Evolutionary conservation across 257 asterid genomes (phyloP).

Genomic region (Nyctanthes arbortristis): DNA sequence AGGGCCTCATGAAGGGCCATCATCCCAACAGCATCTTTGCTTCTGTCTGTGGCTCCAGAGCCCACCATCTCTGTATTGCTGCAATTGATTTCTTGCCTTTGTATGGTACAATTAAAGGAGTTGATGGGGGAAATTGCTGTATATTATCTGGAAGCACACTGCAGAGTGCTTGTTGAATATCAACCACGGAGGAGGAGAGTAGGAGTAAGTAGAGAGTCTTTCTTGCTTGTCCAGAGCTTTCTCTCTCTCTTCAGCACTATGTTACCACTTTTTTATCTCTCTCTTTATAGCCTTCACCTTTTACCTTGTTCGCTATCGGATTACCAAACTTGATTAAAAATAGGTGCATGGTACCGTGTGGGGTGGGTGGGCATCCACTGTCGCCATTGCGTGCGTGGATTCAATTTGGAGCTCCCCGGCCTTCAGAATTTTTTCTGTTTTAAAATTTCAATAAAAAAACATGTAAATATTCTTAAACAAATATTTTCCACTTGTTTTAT

Average conservation of each 20-base stretch:
- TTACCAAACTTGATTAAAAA: slow-evolving; percentile 42
- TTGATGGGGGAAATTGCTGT: slow-evolving; percentile 7
- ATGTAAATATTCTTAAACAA: too few species aligned
- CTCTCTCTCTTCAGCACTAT: slow-evolving; percentile 17
- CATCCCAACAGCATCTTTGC: slow-evolving; percentile 99
- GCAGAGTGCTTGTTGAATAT: slow-evolving; percentile 33
- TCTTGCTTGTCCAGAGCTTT: slow-evolving; percentile 40
- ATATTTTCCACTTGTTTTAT: too few species aligned
- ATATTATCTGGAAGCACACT: slow-evolving; percentile 25
- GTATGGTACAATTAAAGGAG: neutral
- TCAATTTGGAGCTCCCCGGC: slow-evolving; percentile 28
- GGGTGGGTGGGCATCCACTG: slow-evolving; percentile 35
- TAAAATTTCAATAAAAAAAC: slow-evolving; percentile 48
- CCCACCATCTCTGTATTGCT: slow-evolving; percentile 78
- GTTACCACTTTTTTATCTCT: slow-evolving; percentile 26
- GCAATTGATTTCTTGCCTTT: slow-evolving; percentile 23
- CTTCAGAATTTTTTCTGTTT: neutral
- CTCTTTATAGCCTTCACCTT: slow-evolving; percentile 23
- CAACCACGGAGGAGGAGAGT: slow-evolving; percentile 35
- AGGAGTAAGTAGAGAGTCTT: slow-evolving; percentile 27
- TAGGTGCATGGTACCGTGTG: too few species aligned
- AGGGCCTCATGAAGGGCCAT: slow-evolving; percentile 99
- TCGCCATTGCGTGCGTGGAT: slow-evolving; percentile 15
- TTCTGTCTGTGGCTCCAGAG: slow-evolving; percentile 93
- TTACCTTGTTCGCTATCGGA: slow-evolving; percentile 19